phyloP scores from a whole-genome alignment of 345 rosid species.

The Citrus australasica region DNA sequence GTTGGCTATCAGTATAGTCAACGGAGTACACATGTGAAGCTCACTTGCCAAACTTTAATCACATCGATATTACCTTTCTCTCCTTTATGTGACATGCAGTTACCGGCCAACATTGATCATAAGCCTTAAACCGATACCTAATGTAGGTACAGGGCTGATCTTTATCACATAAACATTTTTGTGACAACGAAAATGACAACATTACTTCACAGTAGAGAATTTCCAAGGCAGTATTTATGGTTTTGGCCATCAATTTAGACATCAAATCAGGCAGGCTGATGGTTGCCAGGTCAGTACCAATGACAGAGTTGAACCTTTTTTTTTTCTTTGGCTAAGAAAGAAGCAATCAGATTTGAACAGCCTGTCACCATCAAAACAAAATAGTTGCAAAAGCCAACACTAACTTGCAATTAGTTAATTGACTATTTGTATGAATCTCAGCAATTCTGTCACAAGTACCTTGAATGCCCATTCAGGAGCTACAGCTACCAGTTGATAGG shows the following conservation, averaged over 20 bases:
- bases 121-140: background rate
- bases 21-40: background rate
- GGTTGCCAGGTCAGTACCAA: background rate
- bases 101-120: background rate
- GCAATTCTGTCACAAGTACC: background rate
- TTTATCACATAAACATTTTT: background rate
- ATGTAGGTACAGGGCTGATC: background rate
- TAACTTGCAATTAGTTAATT: background rate
- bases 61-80: background rate
- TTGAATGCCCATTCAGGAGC: background rate
- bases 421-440: background rate
- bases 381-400: background rate
- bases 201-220: background rate
- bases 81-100: background rate
- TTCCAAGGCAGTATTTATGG: background rate
- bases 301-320: background rate
- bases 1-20: background rate
- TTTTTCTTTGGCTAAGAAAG: background rate
- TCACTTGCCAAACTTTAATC: background rate
- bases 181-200: no score
- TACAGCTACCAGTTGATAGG: background rate
- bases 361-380: slow-evolving; percentile 2
- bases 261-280: background rate
- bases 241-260: background rate
- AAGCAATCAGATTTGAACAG: background rate